A percentile compares a stretch with the other conserved stretches of the same genome.
Evolutionary conservation across 306 rosid genomes (phyloP).

Genomic region (Notholithocarpus densiflorus): DNA sequence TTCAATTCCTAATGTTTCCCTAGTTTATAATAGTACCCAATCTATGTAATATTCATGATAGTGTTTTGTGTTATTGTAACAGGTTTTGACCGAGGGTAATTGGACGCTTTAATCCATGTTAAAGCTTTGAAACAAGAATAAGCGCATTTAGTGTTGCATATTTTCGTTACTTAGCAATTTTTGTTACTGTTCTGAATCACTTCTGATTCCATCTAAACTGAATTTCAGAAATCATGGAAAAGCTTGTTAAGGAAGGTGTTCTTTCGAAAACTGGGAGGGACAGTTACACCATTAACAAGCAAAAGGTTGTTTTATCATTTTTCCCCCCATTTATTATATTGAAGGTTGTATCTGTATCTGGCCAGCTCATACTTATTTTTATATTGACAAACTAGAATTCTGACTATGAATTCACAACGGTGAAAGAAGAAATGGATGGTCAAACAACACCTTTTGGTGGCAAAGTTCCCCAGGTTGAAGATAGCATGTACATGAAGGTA

Average conservation of each 20-base stretch:
- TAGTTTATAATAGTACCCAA: neutral
- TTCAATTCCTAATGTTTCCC: neutral
- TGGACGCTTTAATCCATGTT: slow-evolving; percentile 6
- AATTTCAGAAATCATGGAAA: slow-evolving; percentile 68
- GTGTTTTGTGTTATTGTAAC: slow-evolving; percentile 29
- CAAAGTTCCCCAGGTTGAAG: slow-evolving; percentile 40
- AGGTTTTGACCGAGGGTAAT: slow-evolving; percentile 83
- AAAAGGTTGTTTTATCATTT: slow-evolving; percentile 48
- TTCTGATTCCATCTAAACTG: slow-evolving; percentile 17
- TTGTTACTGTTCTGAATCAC: slow-evolving; percentile 15
- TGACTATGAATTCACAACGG: slow-evolving; percentile 59
- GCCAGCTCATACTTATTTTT: neutral
- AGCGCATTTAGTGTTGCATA: neutral
- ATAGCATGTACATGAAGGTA: slow-evolving; percentile 76
- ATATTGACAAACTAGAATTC: slow-evolving; percentile 43
- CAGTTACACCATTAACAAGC: slow-evolving; percentile 50
- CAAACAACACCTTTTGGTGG: slow-evolving; percentile 32
- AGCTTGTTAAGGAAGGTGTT: slow-evolving; percentile 60
- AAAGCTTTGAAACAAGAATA: neutral
- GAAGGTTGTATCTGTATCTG: neutral
- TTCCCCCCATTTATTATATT: neutral
- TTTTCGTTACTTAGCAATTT: slow-evolving; percentile 8
- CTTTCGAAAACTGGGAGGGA: slow-evolving; percentile 63
- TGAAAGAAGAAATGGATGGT: slow-evolving; percentile 70
- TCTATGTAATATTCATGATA: slow-evolving; percentile 15